Conservation (phyloP, 2,329 filamentous ascomycete genomes). For the Fusarium sp. region DNA sequence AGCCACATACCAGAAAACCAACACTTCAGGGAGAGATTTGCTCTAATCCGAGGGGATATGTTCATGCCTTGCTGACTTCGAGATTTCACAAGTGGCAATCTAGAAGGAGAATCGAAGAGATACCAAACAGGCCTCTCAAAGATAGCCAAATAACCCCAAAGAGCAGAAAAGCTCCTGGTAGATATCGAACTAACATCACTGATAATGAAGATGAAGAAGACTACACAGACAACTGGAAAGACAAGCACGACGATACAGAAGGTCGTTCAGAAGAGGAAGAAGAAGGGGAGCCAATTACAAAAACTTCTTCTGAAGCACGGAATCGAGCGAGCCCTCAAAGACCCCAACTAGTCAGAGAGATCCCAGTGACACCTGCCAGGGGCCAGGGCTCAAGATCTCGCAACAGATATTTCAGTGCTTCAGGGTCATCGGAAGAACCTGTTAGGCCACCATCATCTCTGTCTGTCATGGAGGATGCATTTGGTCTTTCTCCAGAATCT, state of each 20-base stretch:
- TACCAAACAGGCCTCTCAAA: no score
- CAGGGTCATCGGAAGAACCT: no score
- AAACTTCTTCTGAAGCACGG: not conserved
- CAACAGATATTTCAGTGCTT: no score
- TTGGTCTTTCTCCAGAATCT: conserved; percentile 8
- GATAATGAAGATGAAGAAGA: not conserved
- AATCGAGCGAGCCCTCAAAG: not conserved
- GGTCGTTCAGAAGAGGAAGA: not conserved
- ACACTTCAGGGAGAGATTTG: not conserved
- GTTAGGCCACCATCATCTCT: not conserved
- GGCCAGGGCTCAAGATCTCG: not conserved
- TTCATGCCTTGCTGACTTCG: not conserved
- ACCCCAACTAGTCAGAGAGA: conserved; percentile 12
- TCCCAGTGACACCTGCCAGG: conserved; percentile 12
- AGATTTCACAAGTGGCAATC: conserved; percentile 10
- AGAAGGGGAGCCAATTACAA: not conserved
- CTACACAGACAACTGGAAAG: no score
- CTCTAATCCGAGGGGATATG: not conserved
- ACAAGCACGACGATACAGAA: no score
- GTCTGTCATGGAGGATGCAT: not conserved
- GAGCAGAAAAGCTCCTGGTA: no score
- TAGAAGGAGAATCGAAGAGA: not conserved
- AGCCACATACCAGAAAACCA: not conserved
- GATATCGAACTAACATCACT: no score
- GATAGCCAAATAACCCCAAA: no score